A percentile compares a stretch with the other conserved stretches of the same genome.
phyloP scores from a whole-genome alignment of 495 filamentous ascomycete species.

The Peziza echinospora region DNA sequence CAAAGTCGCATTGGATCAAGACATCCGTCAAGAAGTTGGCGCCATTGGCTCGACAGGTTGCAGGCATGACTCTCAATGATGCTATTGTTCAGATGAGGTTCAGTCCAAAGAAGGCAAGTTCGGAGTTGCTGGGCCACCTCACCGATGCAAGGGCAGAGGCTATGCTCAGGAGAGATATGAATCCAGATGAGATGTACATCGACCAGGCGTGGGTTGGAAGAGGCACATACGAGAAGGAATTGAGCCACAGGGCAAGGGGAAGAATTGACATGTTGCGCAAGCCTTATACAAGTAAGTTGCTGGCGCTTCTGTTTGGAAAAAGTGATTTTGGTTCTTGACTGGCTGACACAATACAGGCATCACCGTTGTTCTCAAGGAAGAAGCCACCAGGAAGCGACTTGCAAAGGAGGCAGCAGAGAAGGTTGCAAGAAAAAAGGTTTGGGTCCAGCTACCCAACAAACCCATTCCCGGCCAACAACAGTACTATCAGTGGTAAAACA shows the following conservation, averaged over 20 bases:
- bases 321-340: not conserved
- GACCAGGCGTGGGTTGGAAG: slow-evolving; percentile 79
- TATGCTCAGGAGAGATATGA: slow-evolving; percentile 61
- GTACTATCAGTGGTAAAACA: slow-evolving; percentile 77
- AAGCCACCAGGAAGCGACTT: slow-evolving; percentile 62
- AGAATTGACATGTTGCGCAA: slow-evolving; percentile 34
- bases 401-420: slow-evolving; percentile 55
- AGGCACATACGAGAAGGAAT: slow-evolving; percentile 33
- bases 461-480: slow-evolving; percentile 58
- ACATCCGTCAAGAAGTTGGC: slow-evolving; percentile 79
- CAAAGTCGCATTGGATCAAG: slow-evolving; percentile 44
- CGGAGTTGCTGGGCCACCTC: slow-evolving; percentile 55
- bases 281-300: slow-evolving; percentile 50
- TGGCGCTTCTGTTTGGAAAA: not conserved
- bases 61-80: slow-evolving; percentile 76
- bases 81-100: slow-evolving; percentile 90
- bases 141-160: slow-evolving; percentile 57
- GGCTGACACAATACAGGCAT: no score
- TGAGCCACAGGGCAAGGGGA: slow-evolving; percentile 50
- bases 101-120: slow-evolving; percentile 77
- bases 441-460: slow-evolving; percentile 66
- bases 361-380: slow-evolving; percentile 74
- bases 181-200: slow-evolving; percentile 62
- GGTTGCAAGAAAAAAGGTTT: slow-evolving; percentile 46
- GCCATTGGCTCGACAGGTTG: slow-evolving; percentile 62